These are phyloP conservation scores for Kuraishia hungarica DNA, from an alignment of 805 yeast species.

Conservation along the genomic window DNA sequence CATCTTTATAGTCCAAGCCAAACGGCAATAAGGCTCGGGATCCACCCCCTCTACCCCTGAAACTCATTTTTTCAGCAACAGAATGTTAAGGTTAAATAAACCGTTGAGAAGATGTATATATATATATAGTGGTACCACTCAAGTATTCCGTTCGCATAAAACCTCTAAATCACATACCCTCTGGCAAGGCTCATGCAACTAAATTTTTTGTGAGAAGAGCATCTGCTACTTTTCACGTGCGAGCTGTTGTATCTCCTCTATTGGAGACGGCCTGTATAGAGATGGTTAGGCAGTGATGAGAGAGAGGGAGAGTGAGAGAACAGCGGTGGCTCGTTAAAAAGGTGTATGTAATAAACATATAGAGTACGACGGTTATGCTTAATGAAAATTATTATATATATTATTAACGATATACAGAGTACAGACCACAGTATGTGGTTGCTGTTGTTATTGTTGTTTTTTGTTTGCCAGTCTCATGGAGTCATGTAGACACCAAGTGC, in stretches of 20 bases:
- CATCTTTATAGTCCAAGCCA: slow-evolving; percentile 62
- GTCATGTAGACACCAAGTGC: too few relatives aligned
- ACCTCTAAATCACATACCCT: too few relatives aligned
- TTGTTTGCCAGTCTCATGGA: too few relatives aligned
- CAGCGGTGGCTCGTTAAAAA: too few relatives aligned
- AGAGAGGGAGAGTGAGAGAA: too few relatives aligned
- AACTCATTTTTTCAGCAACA: slow-evolving; percentile 38
- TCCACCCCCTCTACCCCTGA: slow-evolving; percentile 38
- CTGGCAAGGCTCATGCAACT: neutral
- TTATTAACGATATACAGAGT: too few relatives aligned
- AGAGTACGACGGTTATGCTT: too few relatives aligned
- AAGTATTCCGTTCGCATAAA: neutral
- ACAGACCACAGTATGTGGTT: too few relatives aligned
- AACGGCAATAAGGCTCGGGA: slow-evolving; percentile 44
- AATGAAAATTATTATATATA: too few relatives aligned
- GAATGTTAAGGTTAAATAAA: neutral
- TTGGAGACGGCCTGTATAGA: neutral
- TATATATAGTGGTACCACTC: neutral
- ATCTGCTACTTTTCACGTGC: neutral
- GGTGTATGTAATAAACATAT: too few relatives aligned
- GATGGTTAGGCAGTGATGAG: neutral
- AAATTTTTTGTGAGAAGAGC: neutral
- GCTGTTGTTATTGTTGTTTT: too few relatives aligned
- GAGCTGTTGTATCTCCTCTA: neutral
- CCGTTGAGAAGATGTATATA: too few relatives aligned